Base-by-base conservation (phyloP, 1,139 yeast species). In the Yamadazyma conglobata region DNA sequence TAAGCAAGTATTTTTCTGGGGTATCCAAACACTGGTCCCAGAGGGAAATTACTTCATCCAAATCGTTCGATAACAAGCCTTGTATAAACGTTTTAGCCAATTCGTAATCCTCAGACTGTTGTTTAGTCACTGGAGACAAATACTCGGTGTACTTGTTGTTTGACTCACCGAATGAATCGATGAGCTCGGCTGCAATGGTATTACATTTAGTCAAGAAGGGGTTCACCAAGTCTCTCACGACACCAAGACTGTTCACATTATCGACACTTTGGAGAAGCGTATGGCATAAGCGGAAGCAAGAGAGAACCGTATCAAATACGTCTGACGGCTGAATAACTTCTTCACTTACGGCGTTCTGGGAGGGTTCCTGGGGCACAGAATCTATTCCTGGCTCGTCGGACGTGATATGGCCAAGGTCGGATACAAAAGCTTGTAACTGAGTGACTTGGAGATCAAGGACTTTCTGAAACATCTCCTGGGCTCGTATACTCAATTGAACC, bases 271-370 rank as follows among this genome's bases (percentile, higher is more conserved):
- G 71, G 12, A 60, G 40, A 3, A 61, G 29, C 0, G 68, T 56
- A 30, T 56, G 64, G 2, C 50, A 41, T 21, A 64, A 43, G 31
- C 52, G 58, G 38, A 55, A 61, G 1, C 55, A 46, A 1, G 64
- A 48, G 5, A 60, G 27, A 0, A 62, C 46, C 1, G 70, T 58
- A 19, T 67, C 73, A 31, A 56, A 54, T 5, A 65, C 46, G 36
- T 66, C 73, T 6, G 54, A 36, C 0, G 71, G 70, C 37, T 65
- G 71, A 4, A 62, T 44, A 1, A 54, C 52, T 30, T 54, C 54
- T 31, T 54, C 66, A 19, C 52, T 47, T 3, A 48, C 44, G 17
- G 44, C 54, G 19, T 53, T 53, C 24, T 48, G 48, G 31, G 50
- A 52, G 2, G 24, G 27, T 15, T 25, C 41, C 14, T 28, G 39